Base-by-base conservation (phyloP, 441 rosid species). In the Lepidium campestre region DNA sequence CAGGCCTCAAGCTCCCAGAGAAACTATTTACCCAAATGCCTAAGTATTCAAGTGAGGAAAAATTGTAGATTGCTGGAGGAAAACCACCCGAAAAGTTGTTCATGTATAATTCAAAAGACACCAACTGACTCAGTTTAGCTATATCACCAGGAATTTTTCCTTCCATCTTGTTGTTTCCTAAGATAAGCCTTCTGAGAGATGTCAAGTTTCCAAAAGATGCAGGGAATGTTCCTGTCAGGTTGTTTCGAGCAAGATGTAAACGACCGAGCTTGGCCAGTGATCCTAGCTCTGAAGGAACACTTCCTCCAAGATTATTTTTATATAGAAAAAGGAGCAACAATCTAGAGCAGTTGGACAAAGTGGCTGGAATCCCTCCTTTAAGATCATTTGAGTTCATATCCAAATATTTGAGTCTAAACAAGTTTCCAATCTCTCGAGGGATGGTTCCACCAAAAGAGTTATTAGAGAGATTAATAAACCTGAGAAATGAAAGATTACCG, bases 371-470 rank as follows among this genome's bases (percentile, higher is more conserved):
- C 20, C 2, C 4, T 32, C 58, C 58, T 15, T 1, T 14, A 0
- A 53, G 23, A 34, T 10, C 2, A 53, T 53, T 53, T 0, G 0
- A 31, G 4, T 3, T 1, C 57, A 53, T 4, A 15, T 4, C 0
- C 58, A 53, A 17, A 1, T 17, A 0, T 17, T 32, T 2, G 2
- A 53, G 58, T 53, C 58, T 32, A 32, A 53, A 53, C 40, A 53
- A 53, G 14, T 32, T 53, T 53, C 58, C 58, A n/a, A 53, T 1
- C 10, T 53, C 58, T 53, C 5, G 40, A 53, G 58, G 58, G 20
- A 53, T 53, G 12, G 25, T 53, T 5, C 58, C 58, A 52, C 57
- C 57, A 31, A 52, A 31, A 52, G 57, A 53, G 40, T 53, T 53
- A 10, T 15, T 4, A 0, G 15, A 11, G 9, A 54, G 58, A 54